Base-by-base conservation (phyloP, 75 land plant genomes). In the Selaginella tamariscina region DNA sequence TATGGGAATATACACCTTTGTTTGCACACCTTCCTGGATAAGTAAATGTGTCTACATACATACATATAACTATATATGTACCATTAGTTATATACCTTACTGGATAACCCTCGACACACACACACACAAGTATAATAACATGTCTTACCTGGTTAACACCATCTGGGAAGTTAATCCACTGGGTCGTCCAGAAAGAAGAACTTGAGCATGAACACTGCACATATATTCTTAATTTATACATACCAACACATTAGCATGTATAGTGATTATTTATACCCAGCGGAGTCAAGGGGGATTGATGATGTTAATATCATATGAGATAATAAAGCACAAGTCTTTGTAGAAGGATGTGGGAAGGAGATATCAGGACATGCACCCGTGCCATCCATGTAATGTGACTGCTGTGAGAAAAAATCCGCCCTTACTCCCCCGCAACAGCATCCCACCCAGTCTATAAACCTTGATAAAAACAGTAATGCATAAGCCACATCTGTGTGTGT, bases 341-440 rank as follows among this genome's bases (percentile, higher is more conserved):
- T 64, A n/a, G 27, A 27, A n/a, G 30, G 30, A 27, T 64, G 65
- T 1, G 27, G 65, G 2, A 64, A 27, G n/a, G 65, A 27, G 30
- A 64, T 64, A 30, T 64, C 65, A 20, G 65, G 65, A 26, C 65
- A 64, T 24, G 49, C 11, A 1, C 69, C 75, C 24, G 72, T 67
- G 33, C 69, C 69, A 24, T 77, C 77, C 31, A 77, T 54, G 32
- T 74, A 77, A 29, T 68, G 79, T 23, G 63, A 30, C 9, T 69
- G 56, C 18, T 70, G 64, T 27, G 71, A 33, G 49, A 75, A 64
- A 11, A 69, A 74, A 22, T 77, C 78, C 15, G 63, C 29, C 2
- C 49, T 82, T 33, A 65, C 76, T 49, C 92, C 92, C 33, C 81
- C 75, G 70, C 91, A 88, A 44, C 85, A 83, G 76, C 91, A 88